Percentiles rank a stretch among this genome's conserved stretches.
Evolutionary conservation across 345 rosid species (phyloP).

Genomic region (Aquilaria malaccensis): DNA sequence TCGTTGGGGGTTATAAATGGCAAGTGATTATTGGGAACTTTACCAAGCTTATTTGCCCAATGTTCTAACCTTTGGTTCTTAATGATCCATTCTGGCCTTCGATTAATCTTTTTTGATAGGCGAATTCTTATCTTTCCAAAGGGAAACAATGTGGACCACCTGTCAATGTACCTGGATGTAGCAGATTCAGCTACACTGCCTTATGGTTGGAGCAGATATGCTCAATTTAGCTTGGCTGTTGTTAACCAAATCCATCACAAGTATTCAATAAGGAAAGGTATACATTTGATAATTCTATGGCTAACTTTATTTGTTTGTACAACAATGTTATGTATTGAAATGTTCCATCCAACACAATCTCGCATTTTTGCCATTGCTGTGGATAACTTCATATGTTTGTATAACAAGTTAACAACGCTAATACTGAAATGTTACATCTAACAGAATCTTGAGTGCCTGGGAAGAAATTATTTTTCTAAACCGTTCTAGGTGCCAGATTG

Average conservation of each 20-base stretch:
- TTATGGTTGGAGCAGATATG: constrained; percentile 93
- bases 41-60: background rate
- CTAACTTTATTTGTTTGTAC: background rate
- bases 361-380: no score
- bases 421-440: no score
- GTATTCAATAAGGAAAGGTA: constrained; percentile 83
- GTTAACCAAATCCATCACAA: constrained; percentile 64
- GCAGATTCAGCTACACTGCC: constrained; percentile 72
- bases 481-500: background rate
- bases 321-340: background rate
- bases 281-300: constrained; percentile 1
- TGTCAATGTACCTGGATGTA: constrained; percentile 97
- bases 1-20: constrained; percentile 87
- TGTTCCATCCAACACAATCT: no score
- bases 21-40: constrained; percentile 17
- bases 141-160: constrained; percentile 93
- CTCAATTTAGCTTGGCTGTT: constrained; percentile 82
- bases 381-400: no score
- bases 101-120: constrained; percentile 37
- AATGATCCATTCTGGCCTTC: constrained; percentile 5
- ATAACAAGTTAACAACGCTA: no score
- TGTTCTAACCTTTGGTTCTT: constrained; percentile 2
- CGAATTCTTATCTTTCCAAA: constrained; percentile 81
- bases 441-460: background rate
- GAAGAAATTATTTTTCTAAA: background rate